Percentiles rank a stretch among this genome's conserved stretches.
Evolutionary conservation across 164 flowering plant genomes (phyloP).

Genomic region (Umbilicus rupestris): DNA sequence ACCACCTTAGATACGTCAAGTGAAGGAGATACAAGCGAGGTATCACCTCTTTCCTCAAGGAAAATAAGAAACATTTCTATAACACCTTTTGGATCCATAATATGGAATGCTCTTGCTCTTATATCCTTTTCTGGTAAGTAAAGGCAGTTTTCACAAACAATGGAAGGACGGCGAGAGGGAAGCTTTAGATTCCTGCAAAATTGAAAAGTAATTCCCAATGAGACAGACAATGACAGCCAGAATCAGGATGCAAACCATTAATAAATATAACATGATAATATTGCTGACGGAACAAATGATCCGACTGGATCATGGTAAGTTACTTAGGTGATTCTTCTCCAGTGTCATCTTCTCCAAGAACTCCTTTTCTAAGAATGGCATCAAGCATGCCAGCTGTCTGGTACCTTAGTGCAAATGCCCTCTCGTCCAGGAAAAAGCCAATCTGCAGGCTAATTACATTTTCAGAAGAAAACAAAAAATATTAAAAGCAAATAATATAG

Average conservation of each 20-base stretch:
- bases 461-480: slow-evolving; percentile 24
- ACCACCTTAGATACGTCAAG: slow-evolving; percentile 36
- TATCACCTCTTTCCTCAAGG: slow-evolving; percentile 70
- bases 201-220: slow-evolving; percentile 2
- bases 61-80: slow-evolving; percentile 77
- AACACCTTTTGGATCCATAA: slow-evolving; percentile 77
- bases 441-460: slow-evolving; percentile 65
- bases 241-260: not conserved
- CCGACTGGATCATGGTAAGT: not conserved
- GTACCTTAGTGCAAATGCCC: slow-evolving; percentile 80
- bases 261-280: not conserved
- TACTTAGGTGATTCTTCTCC: slow-evolving; percentile 90
- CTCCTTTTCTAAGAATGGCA: slow-evolving; percentile 73
- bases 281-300: not conserved
- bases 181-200: slow-evolving; percentile 75
- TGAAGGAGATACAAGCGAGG: slow-evolving; percentile 25
- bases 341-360: slow-evolving; percentile 90
- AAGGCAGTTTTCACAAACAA: slow-evolving; percentile 90
- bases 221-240: not conserved
- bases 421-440: slow-evolving; percentile 71
- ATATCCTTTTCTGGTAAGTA: slow-evolving; percentile 55
- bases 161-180: slow-evolving; percentile 74
- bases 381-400: slow-evolving; percentile 97
- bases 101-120: slow-evolving; percentile 84
- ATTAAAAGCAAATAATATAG: not conserved